Evolutionary conservation across 2,329 filamentous ascomycete species (phyloP), one percentile per base, ranked within the genome.

Genomic region (Arthroderma sp.): DNA sequence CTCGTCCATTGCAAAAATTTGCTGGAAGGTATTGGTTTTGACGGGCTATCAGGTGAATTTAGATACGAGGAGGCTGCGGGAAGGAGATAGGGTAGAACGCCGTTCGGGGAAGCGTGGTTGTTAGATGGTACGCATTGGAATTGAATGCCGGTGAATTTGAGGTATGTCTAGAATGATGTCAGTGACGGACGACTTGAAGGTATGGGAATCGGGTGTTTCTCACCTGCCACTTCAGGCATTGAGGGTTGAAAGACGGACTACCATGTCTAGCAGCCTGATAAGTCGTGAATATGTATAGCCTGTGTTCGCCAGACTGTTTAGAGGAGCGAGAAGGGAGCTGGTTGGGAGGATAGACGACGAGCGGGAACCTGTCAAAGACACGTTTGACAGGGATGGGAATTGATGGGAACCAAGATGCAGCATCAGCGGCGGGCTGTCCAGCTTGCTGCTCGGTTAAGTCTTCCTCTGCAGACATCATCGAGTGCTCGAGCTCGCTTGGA

Each of bases 211-310:
- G 41, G 28, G 15, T 22, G 15, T 22, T 11, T 39, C 77, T 53
- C 56, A 89, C 86, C 83, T 96, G 91, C 87, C 87, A 96, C 70
- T 89, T 94, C 57, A 96, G 71, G 69, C 91, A 98, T 47, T 80
- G 78, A 7, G 91, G 91, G 61, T 96, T 96, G 67, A 83, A 94
- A 52, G 85, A 93, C 28, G 87, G 83, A 29, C 70, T 66, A 4
- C 78, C 79, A 34, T 59, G 58, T 45, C 63, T 61, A 31, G 79
- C 82, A 55, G 78, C 81, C n/a, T 73, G 66, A 1, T 76, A 68
- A 9, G 73, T 77, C 48, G 77, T 75, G 64, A 95, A 96, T 46
- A 94, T 71, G 61, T 87, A 87, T 6, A 98, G 70, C 6, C 77
- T 72, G 49, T 77, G 73, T 55, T 66, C 65, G 49, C 43, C 66